Evolutionary conservation across 1,284 basidiomycete species (phyloP), one percentile per base, ranked within the genome.

Genomic region (Leccinum subrobustum): DNA sequence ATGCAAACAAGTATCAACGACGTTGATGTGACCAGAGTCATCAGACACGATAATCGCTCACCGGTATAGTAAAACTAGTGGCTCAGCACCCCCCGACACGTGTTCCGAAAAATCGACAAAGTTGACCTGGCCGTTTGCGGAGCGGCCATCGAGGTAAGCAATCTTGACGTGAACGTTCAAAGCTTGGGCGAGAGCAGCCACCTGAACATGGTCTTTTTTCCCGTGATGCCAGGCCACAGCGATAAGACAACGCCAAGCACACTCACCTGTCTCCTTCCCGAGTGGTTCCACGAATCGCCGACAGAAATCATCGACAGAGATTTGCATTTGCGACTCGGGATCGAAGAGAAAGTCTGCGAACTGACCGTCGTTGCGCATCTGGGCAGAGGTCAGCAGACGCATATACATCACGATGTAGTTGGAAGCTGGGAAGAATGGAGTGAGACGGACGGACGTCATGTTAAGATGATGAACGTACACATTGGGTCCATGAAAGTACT

Each of bases 311-410:
- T 81, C 79, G 5, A 87, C 77, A 74, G 80, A 57, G 3, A 42
- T 56, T 54, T 60, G 60, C 53, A 86, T 82, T 39, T 84, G 84
- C 0, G 85, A 83, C 47, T 90, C 86, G 0, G 89, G 90, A 61
- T 93, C 84, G 65, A 91, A 83, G 6, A 96, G 80, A 78, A 95
- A 94, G 3, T 83, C 83, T 11, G 81, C 79, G 71, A 95, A 58
- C 50, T 71, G 65, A n/a, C 16, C 53, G 11, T 86, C 84, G 1
- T 83, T 9, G 77, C 89, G 87, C 65, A 96, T 90, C 73, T 92
- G 86, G 1, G 93, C 89, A 0, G 92, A 91, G 60, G 94, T 91
- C 20, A 94, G 76, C 56, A 95, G 79, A 47, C 94, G 84, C 65
- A 96, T 81, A 69, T 86, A 91, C 63, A 87, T 81, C 33, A 90